Conservation (phyloP, 805 yeast genomes). For the Yarrowia sp. region DNA sequence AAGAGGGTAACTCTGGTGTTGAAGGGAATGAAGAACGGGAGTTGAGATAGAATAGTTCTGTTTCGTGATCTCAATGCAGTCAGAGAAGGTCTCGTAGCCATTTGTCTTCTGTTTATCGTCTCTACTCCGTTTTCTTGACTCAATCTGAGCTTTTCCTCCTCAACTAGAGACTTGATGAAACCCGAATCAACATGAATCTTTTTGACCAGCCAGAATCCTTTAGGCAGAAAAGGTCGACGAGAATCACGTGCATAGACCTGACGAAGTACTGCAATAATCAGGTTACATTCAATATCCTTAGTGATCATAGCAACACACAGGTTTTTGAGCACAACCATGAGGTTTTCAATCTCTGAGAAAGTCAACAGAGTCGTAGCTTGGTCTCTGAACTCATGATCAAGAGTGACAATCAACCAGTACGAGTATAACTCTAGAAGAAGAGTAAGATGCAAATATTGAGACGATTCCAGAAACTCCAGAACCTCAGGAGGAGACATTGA, state of each 20-base stretch:
- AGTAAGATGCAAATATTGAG: conserved; percentile 29
- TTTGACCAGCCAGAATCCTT: conserved; percentile 53
- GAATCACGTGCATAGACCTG: conserved; percentile 66
- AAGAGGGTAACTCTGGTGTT: conserved; percentile 70
- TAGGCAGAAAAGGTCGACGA: conserved; percentile 53
- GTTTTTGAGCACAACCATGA: conserved; percentile 51
- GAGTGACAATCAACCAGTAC: conserved; percentile 63
- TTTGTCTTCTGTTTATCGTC: neutral
- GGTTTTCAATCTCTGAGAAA: conserved; percentile 42
- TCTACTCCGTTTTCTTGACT: conserved; percentile 30
- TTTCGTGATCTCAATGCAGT: conserved; percentile 32
- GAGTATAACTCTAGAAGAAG: conserved; percentile 60
- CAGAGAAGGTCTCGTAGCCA: neutral
- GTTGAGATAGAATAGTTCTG: conserved; percentile 53
- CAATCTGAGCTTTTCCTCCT: conserved; percentile 45
- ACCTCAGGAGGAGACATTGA: conserved; percentile 22
- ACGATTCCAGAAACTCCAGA: conserved; percentile 30
- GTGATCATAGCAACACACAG: conserved; percentile 50
- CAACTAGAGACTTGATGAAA: conserved; percentile 43
- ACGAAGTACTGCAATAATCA: conserved; percentile 46
- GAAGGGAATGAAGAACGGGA: conserved; percentile 82
- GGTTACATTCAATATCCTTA: conserved; percentile 21
- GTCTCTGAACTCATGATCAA: conserved; percentile 57
- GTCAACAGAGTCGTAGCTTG: conserved; percentile 45
- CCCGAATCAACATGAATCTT: conserved; percentile 39